Evolutionary conservation across 371 early-diverging fungal species (phyloP), one percentile per base, ranked within the genome.

Genomic region (Mucor piriformis): DNA sequence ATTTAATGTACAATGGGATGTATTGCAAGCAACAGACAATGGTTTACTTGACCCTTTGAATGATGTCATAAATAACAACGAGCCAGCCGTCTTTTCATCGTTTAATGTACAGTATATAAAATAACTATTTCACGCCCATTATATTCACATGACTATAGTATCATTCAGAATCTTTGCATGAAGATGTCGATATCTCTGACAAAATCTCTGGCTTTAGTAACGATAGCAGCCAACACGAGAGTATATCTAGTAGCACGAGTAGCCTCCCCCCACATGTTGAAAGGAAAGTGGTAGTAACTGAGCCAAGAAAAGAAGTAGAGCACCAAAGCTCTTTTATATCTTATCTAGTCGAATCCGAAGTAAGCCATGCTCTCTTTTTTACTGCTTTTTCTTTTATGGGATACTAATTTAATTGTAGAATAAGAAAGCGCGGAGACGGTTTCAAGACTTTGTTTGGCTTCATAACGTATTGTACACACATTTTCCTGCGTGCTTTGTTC

Each of bases 371-470:
- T 8, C 52, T 33, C 11, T 21, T n/a, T 34, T 25, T 46, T 27
- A 8, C 27, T 44, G 20, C 3, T 13, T 54, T 29, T 16, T 21
- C 13, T 37, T 25, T 46, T 18, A 21, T 24, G 3, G 16, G 15
- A 12, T 11, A 3, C 20, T 20, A 42, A n/a, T 12, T 34, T 33
- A 1, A 7, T 46, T 24, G 13, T 53, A 64, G 67, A 58, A 59
- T 24, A 54, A 35, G 34, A 64, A 67, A 32, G 87, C 94, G 11
- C 88, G 95, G 33, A 81, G 96, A 63, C 81, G 98, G 46, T 98
- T 92, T 76, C 93, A 92, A 69, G 98, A 98, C 70, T 98, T 98
- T 83, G 90, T 86, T 5, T 92, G 91, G 92, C 81, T 98, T 34
- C 86, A 94, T 61, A 79, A 84, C 50, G 85, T 84, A 27, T 73